Evolutionary conservation across 768 basidiomycete species (phyloP), one percentile per base, ranked within the genome.

Genomic region (Dictyophora rubrovolvata): DNA sequence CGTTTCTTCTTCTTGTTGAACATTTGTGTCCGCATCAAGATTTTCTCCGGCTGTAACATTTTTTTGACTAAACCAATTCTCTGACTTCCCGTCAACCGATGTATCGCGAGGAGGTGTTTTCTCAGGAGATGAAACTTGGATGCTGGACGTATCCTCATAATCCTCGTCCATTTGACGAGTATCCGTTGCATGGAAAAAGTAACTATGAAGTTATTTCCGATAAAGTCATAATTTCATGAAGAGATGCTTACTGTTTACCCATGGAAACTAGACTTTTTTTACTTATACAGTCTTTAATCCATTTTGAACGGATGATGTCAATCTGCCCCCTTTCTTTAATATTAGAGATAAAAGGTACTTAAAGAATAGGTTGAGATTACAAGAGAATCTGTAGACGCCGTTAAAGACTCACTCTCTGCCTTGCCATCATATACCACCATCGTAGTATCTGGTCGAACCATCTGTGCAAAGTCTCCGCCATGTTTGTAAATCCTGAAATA

Each of bases 281-380:
- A 5, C 77, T 74, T n/a, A 94, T 76, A 21, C 86, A 93, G 66
- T 93, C 89, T 37, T 76, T 67, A 56, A 98, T 74, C 93, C 93
- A 98, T 28, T 79, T 72, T 0, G 94, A 90, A 57, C 79, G 84
- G 60, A 95, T 72, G 53, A 95, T 82, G 62, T 91, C 86, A 57
- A 83, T 74, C 0, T 75, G 74, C 3, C 78, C 85, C 65, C 88
- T 89, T 59, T 85, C 77, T 54, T 91, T 84, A 57, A 88, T 70
- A 56, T 82, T 69, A 68, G 81, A 85, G 64, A 90, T 74, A 64
- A 87, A 83, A 64, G 85, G 86, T 0, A 86, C 87, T 89, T 56
- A 5, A 14, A 48, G n/a, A 61, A 33, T 53, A 35, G 54, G 9
- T 5, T 54, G n/a, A 54, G 21, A 23, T 36, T 54, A 47, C 20